Evolutionary conservation across 805 yeast species (phyloP).

Genomic region (Lipomyces kockii): DNA sequence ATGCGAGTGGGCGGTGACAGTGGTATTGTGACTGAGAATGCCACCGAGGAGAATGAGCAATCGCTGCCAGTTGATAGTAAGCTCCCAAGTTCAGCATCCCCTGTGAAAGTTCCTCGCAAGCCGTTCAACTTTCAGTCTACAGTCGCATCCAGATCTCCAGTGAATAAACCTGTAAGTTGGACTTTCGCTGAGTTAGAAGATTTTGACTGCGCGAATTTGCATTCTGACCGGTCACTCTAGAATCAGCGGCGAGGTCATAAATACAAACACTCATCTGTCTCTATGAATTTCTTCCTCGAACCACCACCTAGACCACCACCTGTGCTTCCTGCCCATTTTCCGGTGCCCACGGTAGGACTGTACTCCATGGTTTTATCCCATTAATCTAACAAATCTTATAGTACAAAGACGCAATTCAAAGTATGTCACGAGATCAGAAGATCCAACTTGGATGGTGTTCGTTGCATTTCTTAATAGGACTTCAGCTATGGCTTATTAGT

Average conservation of each 20-base stretch:
- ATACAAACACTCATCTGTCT: slow-evolving; percentile 93
- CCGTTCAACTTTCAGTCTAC: slow-evolving; percentile 45
- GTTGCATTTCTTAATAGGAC: slow-evolving; percentile 60
- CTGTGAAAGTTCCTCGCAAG: slow-evolving; percentile 26
- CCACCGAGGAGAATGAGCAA: slow-evolving; percentile 2
- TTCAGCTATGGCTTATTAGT: slow-evolving; percentile 64
- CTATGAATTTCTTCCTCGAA: slow-evolving; percentile 94
- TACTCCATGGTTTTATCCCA: neutral
- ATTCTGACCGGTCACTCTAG: slow-evolving; percentile 2
- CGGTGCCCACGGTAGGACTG: slow-evolving; percentile 64
- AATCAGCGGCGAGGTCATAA: slow-evolving; percentile 84
- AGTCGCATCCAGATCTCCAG: slow-evolving; percentile 58
- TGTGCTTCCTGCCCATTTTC: slow-evolving; percentile 64
- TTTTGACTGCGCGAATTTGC: neutral
- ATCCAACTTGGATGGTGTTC: slow-evolving; percentile 62
- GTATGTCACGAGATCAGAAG: slow-evolving; percentile 64
- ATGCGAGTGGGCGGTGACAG: slow-evolving; percentile 7
- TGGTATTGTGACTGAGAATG: neutral
- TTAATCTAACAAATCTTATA: slow-evolving; percentile 22
- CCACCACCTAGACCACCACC: slow-evolving; percentile 75
- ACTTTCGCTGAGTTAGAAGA: neutral
- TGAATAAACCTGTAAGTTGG: slow-evolving; percentile 31
- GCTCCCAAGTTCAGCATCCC: slow-evolving; percentile 27
- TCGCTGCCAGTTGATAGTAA: neutral
- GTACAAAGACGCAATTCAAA: slow-evolving; percentile 61